Conservation (phyloP, 2,329 filamentous ascomycete species). For the Neocucurbitaria cava region DNA sequence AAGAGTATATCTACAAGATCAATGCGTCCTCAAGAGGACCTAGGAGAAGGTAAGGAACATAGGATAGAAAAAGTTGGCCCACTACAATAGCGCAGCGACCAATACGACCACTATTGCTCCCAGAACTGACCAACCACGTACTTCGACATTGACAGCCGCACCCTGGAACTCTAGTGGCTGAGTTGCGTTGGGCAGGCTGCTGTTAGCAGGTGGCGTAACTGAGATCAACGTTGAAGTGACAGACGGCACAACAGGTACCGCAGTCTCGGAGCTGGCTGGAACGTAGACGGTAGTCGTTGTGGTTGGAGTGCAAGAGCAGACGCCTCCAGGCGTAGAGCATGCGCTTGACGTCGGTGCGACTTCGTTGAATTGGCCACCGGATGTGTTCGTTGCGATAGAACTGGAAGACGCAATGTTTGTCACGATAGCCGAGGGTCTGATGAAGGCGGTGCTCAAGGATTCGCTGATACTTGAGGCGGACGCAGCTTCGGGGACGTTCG, state of each 20-base stretch:
- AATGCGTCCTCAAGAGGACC: not conserved
- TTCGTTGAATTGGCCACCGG: constrained; percentile 19
- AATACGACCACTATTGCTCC: constrained; percentile 26
- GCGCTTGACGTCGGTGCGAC: constrained; percentile 10
- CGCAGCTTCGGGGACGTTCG: constrained; percentile 15
- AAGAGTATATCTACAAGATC: constrained; percentile 22
- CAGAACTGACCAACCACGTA: constrained; percentile 25
- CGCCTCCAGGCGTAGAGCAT: constrained; percentile 10
- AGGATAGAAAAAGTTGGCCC: constrained; percentile 4
- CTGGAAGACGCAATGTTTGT: constrained; percentile 2
- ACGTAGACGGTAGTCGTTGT: constrained; percentile 37
- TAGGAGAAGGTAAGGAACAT: constrained; percentile 11
- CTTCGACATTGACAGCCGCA: constrained; percentile 24
- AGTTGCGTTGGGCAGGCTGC: constrained; percentile 22
- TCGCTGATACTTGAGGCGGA: constrained; percentile 5
- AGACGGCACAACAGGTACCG: constrained; percentile 12
- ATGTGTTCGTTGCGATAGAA: constrained; percentile 13
- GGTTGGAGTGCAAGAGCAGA: constrained; percentile 24
- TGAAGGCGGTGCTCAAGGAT: constrained; percentile 7
- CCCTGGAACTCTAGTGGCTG: constrained; percentile 31
- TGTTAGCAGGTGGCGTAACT: constrained; percentile 30
- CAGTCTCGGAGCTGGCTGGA: constrained; percentile 13
- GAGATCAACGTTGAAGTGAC: constrained; percentile 1
- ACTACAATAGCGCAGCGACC: constrained; percentile 31
- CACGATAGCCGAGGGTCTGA: constrained; percentile 9